Evolutionary conservation across 495 filamentous ascomycete genomes (phyloP).

Genomic region (Daldinia caldariorum): DNA sequence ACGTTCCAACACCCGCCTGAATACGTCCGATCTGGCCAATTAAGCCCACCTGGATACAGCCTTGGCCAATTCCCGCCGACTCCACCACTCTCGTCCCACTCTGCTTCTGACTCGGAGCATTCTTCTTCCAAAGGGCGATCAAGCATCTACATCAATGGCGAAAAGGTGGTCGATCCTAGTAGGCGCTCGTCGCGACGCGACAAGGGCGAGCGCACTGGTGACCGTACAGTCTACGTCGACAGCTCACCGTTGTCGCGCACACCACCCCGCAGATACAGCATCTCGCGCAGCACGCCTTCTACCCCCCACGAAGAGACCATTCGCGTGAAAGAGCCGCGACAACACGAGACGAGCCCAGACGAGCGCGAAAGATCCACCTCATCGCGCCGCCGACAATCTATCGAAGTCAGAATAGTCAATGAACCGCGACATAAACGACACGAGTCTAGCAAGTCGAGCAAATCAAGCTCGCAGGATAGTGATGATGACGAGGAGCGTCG

Average conservation of each 20-base stretch:
- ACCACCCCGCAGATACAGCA: conserved; percentile 33
- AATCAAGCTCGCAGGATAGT: conserved; percentile 43
- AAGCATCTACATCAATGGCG: conserved; percentile 48
- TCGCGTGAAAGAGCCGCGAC: conserved; percentile 31
- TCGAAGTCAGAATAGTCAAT: conserved; percentile 44
- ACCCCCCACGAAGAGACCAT: conserved; percentile 29
- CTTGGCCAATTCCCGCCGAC: conserved; percentile 48
- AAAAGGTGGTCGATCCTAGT: conserved; percentile 43
- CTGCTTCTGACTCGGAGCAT: conserved; percentile 50
- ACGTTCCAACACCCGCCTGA: conserved; percentile 34
- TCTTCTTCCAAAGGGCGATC: conserved; percentile 47
- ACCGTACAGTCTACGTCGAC: conserved; percentile 43
- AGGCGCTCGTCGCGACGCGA: conserved; percentile 46
- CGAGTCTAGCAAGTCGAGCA: conserved; percentile 41
- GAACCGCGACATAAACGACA: conserved; percentile 40
- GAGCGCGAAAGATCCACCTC: conserved; percentile 35
- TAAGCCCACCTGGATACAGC: conserved; percentile 41
- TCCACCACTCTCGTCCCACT: conserved; percentile 53
- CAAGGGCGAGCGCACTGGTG: conserved; percentile 39
- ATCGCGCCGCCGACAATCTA: conserved; percentile 26
- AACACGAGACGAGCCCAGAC: conserved; percentile 27
- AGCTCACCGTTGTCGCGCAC: conserved; percentile 43
- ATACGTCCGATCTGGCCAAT: conserved; percentile 29
- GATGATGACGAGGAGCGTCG: conserved; percentile 38
- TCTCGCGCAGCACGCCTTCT: conserved; percentile 31